Base-by-base conservation (phyloP, 164 flowering plant genomes). In the Magnolia changhungtana region DNA sequence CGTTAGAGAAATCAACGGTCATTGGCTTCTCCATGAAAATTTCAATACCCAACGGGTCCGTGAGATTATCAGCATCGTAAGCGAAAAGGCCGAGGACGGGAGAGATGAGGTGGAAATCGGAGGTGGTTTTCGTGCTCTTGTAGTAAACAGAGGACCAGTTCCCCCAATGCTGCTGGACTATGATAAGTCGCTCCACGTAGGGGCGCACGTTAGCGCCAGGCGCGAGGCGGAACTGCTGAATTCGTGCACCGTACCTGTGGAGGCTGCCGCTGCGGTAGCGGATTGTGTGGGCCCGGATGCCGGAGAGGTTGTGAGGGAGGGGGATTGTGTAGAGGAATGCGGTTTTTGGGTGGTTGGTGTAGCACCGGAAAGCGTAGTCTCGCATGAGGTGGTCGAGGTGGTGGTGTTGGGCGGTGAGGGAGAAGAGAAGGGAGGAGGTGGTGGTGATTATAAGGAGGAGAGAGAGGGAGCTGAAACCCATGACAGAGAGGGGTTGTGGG, bases 191-290 rank as follows among this genome's bases (percentile, higher is more conserved):
- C 59, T 91, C 89, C 11, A 80, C 81, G 79, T 93, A 90, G 4
- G 98, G 98, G 19, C 84, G 81, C 19, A 89, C 83, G 1, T 64
- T 68, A 2, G 88, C 78, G 1, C 98, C 95, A 4, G 76, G 67
- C 7, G 83, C 79, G 59, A 96, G 64, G 50, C 73, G 85, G 78
- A 96, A 91, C 79, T 94, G 94, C 50, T 86, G 81, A 37, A 91
- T 65, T 64, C 52, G 78, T 1, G 94, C 94, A 1, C 98, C 98
- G 27, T 92, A 91, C 76, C 97, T 76, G 1, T 83, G 80, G 6
- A 96, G 89, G 77, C 99, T 94, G 8, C 98, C 98, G 63, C 98
- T 91, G 24, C 98, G 80, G 79, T 83, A 88, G 72, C 89, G 85
- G 58, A 74, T 89, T 0, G 87, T 79, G 64, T 82, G 80, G 14